Conservation (phyloP, 257 asterid genomes). For the Penstemon newberryi region DNA sequence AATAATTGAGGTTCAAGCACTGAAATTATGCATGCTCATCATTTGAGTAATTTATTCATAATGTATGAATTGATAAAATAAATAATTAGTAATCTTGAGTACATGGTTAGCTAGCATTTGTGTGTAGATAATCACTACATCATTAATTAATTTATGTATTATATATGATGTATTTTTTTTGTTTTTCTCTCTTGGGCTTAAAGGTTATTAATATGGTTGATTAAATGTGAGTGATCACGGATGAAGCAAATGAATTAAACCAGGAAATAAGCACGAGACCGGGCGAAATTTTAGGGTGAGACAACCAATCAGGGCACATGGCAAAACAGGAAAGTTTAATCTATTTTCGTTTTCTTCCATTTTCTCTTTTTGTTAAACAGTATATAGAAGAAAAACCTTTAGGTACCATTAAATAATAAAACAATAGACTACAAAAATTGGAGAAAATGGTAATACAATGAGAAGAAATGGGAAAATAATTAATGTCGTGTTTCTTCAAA, state of each 20-base stretch:
- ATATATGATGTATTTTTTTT: not conserved
- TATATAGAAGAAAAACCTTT: not conserved
- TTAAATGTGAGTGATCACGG: not conserved
- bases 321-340: not conserved
- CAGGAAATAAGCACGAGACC: not conserved
- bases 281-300: not conserved
- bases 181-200: no score
- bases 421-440: not conserved
- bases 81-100: no score
- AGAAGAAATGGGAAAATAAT: not conserved
- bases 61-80: no score
- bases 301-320: slow-evolving; percentile 14
- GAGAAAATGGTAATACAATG: not conserved
- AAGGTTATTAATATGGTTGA: not conserved
- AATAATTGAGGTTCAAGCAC: no score
- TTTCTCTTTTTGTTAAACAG: slow-evolving; percentile 9
- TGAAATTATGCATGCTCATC: no score
- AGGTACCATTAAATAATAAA: not conserved
- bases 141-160: no score
- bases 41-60: no score
- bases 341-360: not conserved
- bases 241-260: not conserved
- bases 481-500: not conserved
- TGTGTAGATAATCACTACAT: no score
- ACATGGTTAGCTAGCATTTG: no score